These are phyloP conservation scores for Mortierella hygrophila DNA, from an alignment of 192 early-diverging fungal genomes.

Conservation along the genomic window DNA sequence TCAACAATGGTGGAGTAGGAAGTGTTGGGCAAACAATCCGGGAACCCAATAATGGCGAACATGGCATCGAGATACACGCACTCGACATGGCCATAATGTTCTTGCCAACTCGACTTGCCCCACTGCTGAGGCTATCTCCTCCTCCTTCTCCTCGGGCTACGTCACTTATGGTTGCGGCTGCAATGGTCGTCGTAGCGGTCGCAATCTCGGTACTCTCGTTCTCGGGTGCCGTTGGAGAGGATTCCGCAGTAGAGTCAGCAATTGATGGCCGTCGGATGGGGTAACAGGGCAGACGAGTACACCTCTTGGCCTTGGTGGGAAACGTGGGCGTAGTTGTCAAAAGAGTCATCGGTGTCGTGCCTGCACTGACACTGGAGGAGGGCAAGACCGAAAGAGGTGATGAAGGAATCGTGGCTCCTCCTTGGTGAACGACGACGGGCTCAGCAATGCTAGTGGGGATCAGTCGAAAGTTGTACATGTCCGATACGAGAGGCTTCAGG, in stretches of 20 bases:
- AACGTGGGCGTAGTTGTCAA: neutral
- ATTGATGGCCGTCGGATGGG: constrained; percentile 22
- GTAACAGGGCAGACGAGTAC: constrained; percentile 45
- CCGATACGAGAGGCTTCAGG: constrained; percentile 40
- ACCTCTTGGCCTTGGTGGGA: constrained; percentile 32
- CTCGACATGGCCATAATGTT: constrained; percentile 8
- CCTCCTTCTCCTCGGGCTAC: neutral
- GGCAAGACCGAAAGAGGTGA: neutral
- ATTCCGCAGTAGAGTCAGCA: neutral
- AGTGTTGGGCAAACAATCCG: constrained; percentile 20
- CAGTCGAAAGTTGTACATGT: constrained; percentile 53
- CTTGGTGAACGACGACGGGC: neutral
- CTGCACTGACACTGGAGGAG: neutral
- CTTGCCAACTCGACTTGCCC: neutral
- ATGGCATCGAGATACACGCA: constrained; percentile 50
- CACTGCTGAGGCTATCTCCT: neutral
- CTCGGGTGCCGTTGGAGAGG: neutral
- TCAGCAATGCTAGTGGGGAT: constrained; percentile 18
- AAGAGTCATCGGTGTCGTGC: neutral
- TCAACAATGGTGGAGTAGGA: constrained; percentile 18
- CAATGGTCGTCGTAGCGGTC: neutral
- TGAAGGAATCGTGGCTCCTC: neutral
- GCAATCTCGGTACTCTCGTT: neutral
- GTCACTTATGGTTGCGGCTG: neutral
- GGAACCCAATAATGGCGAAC: constrained; percentile 37